Evolutionary conservation across 495 filamentous ascomycete genomes (phyloP), one percentile per base, ranked within the genome.

Genomic region (Articulospora tetracladia): DNA sequence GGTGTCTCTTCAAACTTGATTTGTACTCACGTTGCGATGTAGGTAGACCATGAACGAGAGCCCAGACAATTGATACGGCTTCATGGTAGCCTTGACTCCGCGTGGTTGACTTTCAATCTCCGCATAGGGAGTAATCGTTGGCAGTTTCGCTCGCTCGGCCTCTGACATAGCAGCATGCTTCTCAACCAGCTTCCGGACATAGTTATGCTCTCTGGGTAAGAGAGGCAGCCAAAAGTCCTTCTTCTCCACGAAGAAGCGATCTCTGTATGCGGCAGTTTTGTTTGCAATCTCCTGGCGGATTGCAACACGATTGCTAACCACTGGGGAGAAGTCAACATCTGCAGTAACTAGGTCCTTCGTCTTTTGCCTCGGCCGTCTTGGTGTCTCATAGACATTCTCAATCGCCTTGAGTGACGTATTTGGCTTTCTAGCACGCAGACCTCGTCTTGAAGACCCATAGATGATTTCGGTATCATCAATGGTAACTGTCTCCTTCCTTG

Each of bases 61-160:
- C 1, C 85, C 86, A 11, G 80, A 74, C 0, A 87, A 68, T 61
- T 88, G 86, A 60, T 88, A 85, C 1, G 81, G 78, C 63, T 88
- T 89, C 73, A 89, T 80, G 1, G 65, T 74, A 1, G 80, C 72
- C 3, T 63, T 73, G 47, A 88, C 67, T 23, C 76, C 76, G 15
- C 59, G 34, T 6, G 85, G 85, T 57, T 84, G 81, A 28, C 73
- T 64, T 6, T 71, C 65, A 22, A 86, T 63, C 11, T 75, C 65
- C 52, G 75, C 57, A 55, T 85, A 84, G 10, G 79, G 74, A 1
- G 75, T 65, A 13, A 58, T 52, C 3, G 62, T 48, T 24, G 62
- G 64, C 54, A 55, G 55, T 13, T 64, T 36, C 13, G 66, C 61
- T 22, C 44, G 47, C 59, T 69, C 64, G 8, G 44, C 56, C n/a